Evolutionary conservation across 306 rosid species (phyloP), one percentile per base, ranked within the genome.

Genomic region (Biancaea sappan): DNA sequence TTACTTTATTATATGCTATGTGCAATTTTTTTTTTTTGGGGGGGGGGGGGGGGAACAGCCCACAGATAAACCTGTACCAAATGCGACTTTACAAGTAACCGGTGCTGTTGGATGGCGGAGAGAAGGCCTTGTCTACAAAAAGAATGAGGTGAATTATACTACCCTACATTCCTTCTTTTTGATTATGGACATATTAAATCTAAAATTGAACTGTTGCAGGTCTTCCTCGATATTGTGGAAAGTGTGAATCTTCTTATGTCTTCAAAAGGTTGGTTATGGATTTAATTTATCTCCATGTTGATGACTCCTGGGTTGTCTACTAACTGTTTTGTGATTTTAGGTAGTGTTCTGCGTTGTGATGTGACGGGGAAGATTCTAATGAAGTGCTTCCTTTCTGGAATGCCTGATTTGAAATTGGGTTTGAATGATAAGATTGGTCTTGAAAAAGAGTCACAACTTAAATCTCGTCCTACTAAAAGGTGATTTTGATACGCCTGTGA

Each of bases 41-140:
- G n/a, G n/a, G n/a, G n/a, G n/a, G 67, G 44, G 71, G 48, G 8
- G 10, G 9, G 9, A 82, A 80, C 65, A 86, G 96, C 88, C 92
- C 64, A 6, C 88, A 29, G 97, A 92, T 76, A 92, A 77, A 80
- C 87, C 94, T 72, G 93, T 92, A 67, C 97, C 97, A 21, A 92
- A 92, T 85, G 97, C 97, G 25, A 92, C 97, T 54, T 86, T 92
- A 75, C 97, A 92, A 92, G 97, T 92, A 51, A 92, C 97, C 0
- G 97, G 97, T 18, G 96, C 97, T 78, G 97, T 92, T 82, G 97
- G 97, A 69, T 92, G 97, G 97, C 88, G 97, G 77, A 86, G 97
- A 84, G 97, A 92, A 73, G 97, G 97, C 41, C 97, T 92, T 72
- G 87, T 72, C n/a, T 92, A 92, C 85, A 92, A 90, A 84, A 92